These are phyloP conservation scores for Juncus inflexus DNA, from an alignment of 176 grass and related monocot genomes.

Conservation along the genomic window DNA sequence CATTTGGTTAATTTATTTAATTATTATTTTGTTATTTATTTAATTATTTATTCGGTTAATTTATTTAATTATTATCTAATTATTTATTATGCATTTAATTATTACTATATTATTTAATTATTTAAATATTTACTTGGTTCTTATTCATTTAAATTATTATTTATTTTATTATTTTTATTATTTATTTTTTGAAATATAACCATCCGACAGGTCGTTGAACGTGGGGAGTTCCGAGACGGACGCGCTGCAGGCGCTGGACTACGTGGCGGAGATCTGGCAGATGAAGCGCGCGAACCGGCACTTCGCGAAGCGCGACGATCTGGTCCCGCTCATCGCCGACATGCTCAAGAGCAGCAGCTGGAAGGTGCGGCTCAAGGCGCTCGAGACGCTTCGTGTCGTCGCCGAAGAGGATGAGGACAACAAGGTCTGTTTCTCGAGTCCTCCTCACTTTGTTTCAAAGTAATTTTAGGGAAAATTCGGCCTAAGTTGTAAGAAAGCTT, in stretches of 20 bases:
- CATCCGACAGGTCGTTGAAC: slow-evolving; percentile 32
- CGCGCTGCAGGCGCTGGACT: slow-evolving; percentile 60
- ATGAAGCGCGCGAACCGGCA: slow-evolving; percentile 51
- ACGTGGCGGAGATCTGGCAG: slow-evolving; percentile 59
- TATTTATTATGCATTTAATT: no score
- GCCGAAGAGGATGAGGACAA: slow-evolving; percentile 80
- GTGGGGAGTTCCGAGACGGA: slow-evolving; percentile 58
- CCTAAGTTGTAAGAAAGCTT: background rate
- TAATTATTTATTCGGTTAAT: no score
- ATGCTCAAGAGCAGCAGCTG: slow-evolving; percentile 65
- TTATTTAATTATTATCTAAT: no score
- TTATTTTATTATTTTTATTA: no score
- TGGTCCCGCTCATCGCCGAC: slow-evolving; percentile 63
- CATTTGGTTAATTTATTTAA: no score
- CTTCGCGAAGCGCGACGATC: slow-evolving; percentile 48
- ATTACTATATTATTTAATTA: no score
- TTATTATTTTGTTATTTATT: no score
- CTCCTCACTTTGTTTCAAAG: slow-evolving; percentile 9
- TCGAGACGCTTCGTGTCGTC: slow-evolving; percentile 57
- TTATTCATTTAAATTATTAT: no score
- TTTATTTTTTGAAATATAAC: no score
- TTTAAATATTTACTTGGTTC: no score
- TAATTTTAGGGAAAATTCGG: slow-evolving; percentile 13
- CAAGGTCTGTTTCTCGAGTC: slow-evolving; percentile 39
- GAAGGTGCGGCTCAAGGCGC: slow-evolving; percentile 57